These are phyloP conservation scores for Lodderomyces jiufengensis DNA, from an alignment of 1,139 yeast species.

Conservation along the genomic window DNA sequence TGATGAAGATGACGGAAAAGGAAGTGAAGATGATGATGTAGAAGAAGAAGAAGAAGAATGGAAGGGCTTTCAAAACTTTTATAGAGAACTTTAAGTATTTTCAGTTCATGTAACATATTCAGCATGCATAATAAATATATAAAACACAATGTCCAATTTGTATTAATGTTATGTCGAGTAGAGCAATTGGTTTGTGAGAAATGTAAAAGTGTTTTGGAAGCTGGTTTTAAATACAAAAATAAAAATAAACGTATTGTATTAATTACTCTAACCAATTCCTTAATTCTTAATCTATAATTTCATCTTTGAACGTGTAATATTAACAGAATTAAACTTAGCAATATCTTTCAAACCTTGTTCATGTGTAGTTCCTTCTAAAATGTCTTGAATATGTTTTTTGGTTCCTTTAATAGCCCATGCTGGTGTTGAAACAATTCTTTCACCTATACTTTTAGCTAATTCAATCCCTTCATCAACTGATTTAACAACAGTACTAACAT, in stretches of 20 bases:
- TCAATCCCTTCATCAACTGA: slow-evolving; percentile 49
- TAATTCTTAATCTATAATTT: slow-evolving; percentile 9
- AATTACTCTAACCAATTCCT: too few relatives aligned
- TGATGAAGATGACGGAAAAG: slow-evolving; percentile 16
- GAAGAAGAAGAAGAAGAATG: slow-evolving; percentile 28
- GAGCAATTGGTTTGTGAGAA: too few relatives aligned
- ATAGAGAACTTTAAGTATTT: too few relatives aligned
- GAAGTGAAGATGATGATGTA: slow-evolving; percentile 14
- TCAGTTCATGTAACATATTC: background rate
- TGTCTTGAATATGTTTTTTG: slow-evolving; percentile 53
- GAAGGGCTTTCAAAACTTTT: slow-evolving; percentile 25
- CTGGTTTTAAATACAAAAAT: slow-evolving; percentile 1
- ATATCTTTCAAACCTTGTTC: slow-evolving; percentile 50
- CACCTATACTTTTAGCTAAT: slow-evolving; percentile 50
- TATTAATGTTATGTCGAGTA: too few relatives aligned
- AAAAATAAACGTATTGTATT: background rate
- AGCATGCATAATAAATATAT: too few relatives aligned
- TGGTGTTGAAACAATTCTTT: slow-evolving; percentile 43
- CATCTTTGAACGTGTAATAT: slow-evolving; percentile 23
- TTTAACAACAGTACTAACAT: slow-evolving; percentile 46
- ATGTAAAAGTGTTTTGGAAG: too few relatives aligned
- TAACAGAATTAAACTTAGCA: slow-evolving; percentile 50
- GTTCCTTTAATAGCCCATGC: slow-evolving; percentile 68
- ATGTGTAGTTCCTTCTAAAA: slow-evolving; percentile 44
- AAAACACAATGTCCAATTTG: background rate